These are phyloP conservation scores for Aureobasidium lini DNA, from an alignment of 2,329 filamentous ascomycete species.

Conservation along the genomic window DNA sequence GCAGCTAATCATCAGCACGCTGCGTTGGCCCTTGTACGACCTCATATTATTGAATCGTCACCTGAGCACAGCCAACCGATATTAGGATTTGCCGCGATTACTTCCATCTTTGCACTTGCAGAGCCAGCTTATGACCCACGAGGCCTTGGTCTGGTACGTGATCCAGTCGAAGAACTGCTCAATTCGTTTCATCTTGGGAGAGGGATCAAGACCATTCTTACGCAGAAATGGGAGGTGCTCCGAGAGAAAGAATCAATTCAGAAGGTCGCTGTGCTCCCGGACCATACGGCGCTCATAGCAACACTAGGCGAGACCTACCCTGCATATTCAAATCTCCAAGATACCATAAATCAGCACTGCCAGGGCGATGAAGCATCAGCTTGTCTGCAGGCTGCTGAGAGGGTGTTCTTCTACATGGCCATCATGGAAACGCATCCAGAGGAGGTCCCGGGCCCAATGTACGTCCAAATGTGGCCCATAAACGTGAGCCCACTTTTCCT, in stretches of 20 bases:
- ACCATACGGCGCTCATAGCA: background rate
- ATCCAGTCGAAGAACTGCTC: slow-evolving; percentile 8
- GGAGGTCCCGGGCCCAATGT: background rate
- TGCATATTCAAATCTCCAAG: background rate
- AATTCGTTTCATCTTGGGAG: slow-evolving; percentile 3
- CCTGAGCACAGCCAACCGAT: slow-evolving; percentile 14
- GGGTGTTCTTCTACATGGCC: slow-evolving; percentile 1
- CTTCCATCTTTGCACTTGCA: slow-evolving; percentile 14
- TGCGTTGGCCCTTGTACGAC: slow-evolving; percentile 13
- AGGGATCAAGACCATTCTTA: slow-evolving; percentile 9
- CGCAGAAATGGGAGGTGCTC: background rate
- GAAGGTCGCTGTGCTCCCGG: background rate
- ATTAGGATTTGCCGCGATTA: slow-evolving; percentile 15
- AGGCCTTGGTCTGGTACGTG: background rate
- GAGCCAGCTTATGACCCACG: background rate
- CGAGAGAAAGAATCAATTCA: background rate
- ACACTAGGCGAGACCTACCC: background rate
- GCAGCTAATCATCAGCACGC: slow-evolving; percentile 15
- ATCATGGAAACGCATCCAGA: background rate
- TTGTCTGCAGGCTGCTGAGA: background rate
- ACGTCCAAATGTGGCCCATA: slow-evolving; percentile 10
- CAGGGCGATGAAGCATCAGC: background rate
- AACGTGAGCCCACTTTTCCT: background rate
- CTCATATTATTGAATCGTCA: slow-evolving; percentile 7
- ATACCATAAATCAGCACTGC: background rate